These are phyloP conservation scores for Citrus maxima DNA, from an alignment of 345 rosid species.

Conservation along the genomic window DNA sequence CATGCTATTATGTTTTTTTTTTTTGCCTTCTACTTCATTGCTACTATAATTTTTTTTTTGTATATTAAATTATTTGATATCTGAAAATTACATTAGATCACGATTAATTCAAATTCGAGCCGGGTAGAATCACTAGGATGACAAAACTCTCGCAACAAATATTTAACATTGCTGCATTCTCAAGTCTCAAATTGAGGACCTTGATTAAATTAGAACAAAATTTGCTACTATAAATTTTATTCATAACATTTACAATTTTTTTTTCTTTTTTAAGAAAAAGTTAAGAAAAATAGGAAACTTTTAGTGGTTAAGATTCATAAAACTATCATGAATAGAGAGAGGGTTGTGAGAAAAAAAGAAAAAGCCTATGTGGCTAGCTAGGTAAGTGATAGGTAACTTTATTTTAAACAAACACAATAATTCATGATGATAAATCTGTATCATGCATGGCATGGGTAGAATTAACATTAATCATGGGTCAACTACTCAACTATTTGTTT, in stretches of 20 bases:
- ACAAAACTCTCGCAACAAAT: accelerated
- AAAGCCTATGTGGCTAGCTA: background rate
- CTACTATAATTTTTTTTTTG: too few species aligned
- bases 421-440: constrained; percentile 1
- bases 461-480: constrained; percentile 2
- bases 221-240: too few species aligned
- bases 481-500: constrained; percentile 7
- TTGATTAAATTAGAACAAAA: too few species aligned
- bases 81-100: accelerated
- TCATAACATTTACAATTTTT: too few species aligned
- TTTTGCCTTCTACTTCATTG: too few species aligned
- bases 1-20: too few species aligned
- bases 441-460: background rate
- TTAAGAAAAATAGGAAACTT: background rate
- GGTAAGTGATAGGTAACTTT: constrained; percentile 5
- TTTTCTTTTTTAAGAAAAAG: too few species aligned
- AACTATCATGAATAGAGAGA: background rate
- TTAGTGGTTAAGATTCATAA: background rate
- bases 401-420: background rate
- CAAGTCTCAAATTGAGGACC: accelerated
- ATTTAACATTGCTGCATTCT: accelerated
- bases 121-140: accelerated
- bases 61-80: too few species aligned
- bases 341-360: background rate
- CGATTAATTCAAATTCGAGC: accelerated